Evolutionary conservation across 179 eudicot genomes (phyloP).

Genomic region (Dionaea muscipula): DNA sequence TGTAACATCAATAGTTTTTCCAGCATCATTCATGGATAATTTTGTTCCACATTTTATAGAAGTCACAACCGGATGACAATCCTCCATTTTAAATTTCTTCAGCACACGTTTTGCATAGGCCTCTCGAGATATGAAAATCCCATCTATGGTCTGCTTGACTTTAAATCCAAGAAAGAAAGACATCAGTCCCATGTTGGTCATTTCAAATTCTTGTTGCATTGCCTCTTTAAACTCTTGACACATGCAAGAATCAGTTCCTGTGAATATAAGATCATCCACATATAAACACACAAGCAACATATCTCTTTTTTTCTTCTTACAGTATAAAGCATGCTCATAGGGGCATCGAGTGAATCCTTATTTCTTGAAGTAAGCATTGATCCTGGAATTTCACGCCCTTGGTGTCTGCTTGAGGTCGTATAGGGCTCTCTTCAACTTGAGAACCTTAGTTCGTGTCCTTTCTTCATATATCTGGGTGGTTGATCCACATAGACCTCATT

Average conservation of each 20-base stretch:
- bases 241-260: not conserved
- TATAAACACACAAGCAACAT: not conserved
- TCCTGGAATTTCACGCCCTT: not conserved
- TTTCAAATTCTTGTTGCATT: not conserved
- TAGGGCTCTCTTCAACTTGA: not conserved
- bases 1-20: not conserved
- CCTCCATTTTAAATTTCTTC: not conserved
- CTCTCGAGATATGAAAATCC: not conserved
- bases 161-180: not conserved
- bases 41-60: not conserved
- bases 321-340: not conserved
- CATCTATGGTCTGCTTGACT: not conserved
- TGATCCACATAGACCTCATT: conserved; percentile 6
- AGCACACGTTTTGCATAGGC: not conserved
- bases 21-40: not conserved
- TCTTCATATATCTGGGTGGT: not conserved
- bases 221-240: not conserved
- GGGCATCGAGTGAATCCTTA: not conserved
- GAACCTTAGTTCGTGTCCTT: not conserved
- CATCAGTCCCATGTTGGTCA: not conserved
- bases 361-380: not conserved
- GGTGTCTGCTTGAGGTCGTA: conserved; percentile 4
- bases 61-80: not conserved
- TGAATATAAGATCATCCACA: not conserved
- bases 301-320: not conserved